Conservation (phyloP, 306 rosid species). For the Prunus davidiana region DNA sequence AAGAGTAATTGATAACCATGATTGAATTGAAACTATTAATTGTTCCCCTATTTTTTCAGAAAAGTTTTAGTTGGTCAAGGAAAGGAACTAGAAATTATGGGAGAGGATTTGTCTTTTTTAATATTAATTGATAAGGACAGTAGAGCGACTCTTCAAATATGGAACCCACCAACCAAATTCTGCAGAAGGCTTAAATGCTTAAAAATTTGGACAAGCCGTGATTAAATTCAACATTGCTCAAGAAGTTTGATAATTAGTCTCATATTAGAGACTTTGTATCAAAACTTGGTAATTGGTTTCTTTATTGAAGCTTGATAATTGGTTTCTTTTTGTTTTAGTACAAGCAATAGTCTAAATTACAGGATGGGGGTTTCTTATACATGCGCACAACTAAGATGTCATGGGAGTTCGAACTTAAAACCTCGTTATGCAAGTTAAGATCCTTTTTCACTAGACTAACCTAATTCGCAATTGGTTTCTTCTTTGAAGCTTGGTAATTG, state of each 20-base stretch:
- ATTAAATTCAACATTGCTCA: too few species aligned
- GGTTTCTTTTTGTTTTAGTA: too few species aligned
- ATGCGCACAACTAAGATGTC: too few species aligned
- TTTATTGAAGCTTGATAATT: neutral
- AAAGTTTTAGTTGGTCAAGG: neutral
- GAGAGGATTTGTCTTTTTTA: neutral
- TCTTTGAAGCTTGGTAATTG: too few species aligned
- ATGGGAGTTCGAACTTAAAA: too few species aligned
- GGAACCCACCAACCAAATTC: neutral
- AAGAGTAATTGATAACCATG: too few species aligned
- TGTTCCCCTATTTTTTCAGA: neutral
- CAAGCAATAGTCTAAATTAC: accelerated
- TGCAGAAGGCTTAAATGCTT: neutral
- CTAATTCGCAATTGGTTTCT: too few species aligned
- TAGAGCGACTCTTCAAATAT: neutral
- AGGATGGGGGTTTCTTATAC: too few species aligned
- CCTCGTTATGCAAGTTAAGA: too few species aligned
- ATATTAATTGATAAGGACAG: neutral
- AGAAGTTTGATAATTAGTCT: neutral
- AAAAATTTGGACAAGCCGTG: neutral
- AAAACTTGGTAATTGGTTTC: neutral
- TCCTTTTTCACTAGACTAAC: accelerated
- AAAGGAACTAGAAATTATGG: neutral
- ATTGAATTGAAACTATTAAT: neutral
- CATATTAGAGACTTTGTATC: neutral